Conservation (phyloP, 2,329 filamentous ascomycete species). For the Nemania diffusa region DNA sequence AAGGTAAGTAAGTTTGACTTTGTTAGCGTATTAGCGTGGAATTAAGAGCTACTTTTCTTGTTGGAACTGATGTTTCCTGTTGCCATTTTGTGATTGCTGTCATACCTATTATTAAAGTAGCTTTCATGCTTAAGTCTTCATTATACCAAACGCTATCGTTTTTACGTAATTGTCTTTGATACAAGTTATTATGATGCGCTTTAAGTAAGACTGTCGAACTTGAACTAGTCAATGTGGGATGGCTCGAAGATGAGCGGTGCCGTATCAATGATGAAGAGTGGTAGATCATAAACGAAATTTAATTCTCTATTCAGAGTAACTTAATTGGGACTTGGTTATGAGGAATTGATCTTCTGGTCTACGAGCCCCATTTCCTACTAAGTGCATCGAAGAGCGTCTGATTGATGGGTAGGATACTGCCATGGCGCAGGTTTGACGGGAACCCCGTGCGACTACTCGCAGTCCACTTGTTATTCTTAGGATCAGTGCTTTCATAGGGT, state of each 20-base stretch:
- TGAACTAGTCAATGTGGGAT: too few relatives aligned
- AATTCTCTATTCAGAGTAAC: background rate
- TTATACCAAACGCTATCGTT: background rate
- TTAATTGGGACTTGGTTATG: background rate
- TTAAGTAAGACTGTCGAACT: too few relatives aligned
- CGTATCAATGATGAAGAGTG: background rate
- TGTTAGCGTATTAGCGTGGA: too few relatives aligned
- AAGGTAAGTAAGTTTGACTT: too few relatives aligned
- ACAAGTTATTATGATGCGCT: too few relatives aligned
- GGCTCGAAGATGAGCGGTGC: too few relatives aligned
- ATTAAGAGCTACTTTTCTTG: background rate
- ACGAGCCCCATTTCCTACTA: constrained; percentile 50
- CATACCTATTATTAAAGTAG: background rate
- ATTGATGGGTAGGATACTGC: constrained; percentile 61
- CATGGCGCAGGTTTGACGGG: constrained; percentile 62
- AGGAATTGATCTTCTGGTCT: background rate
- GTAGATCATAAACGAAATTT: background rate
- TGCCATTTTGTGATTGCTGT: background rate
- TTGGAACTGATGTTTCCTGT: background rate
- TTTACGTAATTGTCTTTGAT: too few relatives aligned
- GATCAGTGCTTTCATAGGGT: constrained; percentile 59
- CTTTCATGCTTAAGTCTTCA: background rate
- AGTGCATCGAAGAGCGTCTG: constrained; percentile 56
- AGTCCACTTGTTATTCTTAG: constrained; percentile 58
- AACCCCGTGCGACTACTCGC: constrained; percentile 56